A percentile compares a stretch with the other conserved stretches of the same genome.
These are phyloP conservation scores for Mycena sp. DNA, from an alignment of 1,284 basidiomycete species.

Conservation along the genomic window DNA sequence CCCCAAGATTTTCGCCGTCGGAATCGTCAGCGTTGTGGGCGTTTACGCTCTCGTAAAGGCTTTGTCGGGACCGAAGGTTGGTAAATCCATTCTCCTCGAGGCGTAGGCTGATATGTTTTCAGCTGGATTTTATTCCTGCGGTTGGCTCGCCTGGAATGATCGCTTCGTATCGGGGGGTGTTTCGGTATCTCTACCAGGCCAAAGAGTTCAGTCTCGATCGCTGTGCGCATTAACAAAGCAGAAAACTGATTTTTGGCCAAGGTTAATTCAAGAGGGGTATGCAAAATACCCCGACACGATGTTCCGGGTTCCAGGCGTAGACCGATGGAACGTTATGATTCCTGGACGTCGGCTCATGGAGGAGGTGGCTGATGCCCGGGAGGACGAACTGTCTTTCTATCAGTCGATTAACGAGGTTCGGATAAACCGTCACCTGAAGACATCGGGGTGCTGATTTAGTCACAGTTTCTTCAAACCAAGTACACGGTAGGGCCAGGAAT, in stretches of 20 bases:
- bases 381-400: slow-evolving; percentile 49
- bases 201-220: slow-evolving; percentile 15
- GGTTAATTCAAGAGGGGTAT: slow-evolving; percentile 30
- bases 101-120: not conserved
- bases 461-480: slow-evolving; percentile 43
- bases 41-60: slow-evolving; percentile 12
- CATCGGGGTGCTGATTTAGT: not conserved
- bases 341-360: slow-evolving; percentile 45
- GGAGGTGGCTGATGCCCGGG: slow-evolving; percentile 49
- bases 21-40: slow-evolving; percentile 1
- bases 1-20: slow-evolving; percentile 2
- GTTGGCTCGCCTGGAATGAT: slow-evolving; percentile 38
- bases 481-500: slow-evolving; percentile 50
- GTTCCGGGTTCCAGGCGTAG: slow-evolving; percentile 29
- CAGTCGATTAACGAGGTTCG: slow-evolving; percentile 47
- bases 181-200: slow-evolving; percentile 27
- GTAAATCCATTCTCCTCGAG: not conserved
- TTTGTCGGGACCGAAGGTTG: slow-evolving; percentile 18
- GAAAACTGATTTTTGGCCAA: not conserved
- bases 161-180: slow-evolving; percentile 36
- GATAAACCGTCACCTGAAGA: slow-evolving; percentile 23
- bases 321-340: slow-evolving; percentile 34
- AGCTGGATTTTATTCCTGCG: slow-evolving; percentile 40
- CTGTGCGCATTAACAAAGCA: too few species aligned
- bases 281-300: slow-evolving; percentile 29